Conservation (phyloP, 2,329 filamentous ascomycete species). For the Cyphellophora europaea region DNA sequence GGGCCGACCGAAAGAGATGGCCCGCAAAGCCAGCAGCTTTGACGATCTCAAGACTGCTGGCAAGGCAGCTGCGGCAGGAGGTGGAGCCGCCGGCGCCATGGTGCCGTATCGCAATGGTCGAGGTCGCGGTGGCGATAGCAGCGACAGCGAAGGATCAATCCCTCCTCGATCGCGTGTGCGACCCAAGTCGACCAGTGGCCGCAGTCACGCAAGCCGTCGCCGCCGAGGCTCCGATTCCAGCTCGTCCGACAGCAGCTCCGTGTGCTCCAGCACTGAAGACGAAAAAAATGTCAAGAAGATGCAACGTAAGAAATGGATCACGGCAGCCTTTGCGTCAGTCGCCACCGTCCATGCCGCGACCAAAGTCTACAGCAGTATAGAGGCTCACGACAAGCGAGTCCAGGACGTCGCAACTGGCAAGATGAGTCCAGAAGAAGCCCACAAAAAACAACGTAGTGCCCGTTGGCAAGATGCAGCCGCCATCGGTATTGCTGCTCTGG, state of each 20-base stretch:
- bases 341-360: conserved; percentile 62
- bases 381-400: conserved; percentile 53
- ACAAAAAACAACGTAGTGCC: conserved; percentile 54
- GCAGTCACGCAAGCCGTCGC: conserved; percentile 6
- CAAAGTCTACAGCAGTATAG: conserved; percentile 53
- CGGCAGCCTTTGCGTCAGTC: conserved; percentile 56
- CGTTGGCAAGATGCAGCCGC: conserved; percentile 55
- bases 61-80: conserved; percentile 11
- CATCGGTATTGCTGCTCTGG: conserved; percentile 58
- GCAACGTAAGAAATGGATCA: conserved; percentile 58
- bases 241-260: conserved; percentile 42
- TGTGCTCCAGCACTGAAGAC: conserved; percentile 52
- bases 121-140: conserved; percentile 8
- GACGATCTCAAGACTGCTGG: conserved; percentile 9
- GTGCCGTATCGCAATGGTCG: conserved; percentile 7
- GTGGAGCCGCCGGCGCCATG: conserved; percentile 11
- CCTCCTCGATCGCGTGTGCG: conserved; percentile 16
- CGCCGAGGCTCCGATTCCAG: conserved; percentile 7
- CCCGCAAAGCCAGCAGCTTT: conserved; percentile 15
- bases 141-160: conserved; percentile 18
- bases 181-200: conserved; percentile 14
- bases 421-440: conserved; percentile 53
- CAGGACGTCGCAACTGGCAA: conserved; percentile 52
- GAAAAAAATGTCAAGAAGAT: conserved; percentile 54
- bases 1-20: conserved; percentile 5